Base-by-base conservation (phyloP, 2,329 filamentous ascomycete species). In the Didymella exigua region DNA sequence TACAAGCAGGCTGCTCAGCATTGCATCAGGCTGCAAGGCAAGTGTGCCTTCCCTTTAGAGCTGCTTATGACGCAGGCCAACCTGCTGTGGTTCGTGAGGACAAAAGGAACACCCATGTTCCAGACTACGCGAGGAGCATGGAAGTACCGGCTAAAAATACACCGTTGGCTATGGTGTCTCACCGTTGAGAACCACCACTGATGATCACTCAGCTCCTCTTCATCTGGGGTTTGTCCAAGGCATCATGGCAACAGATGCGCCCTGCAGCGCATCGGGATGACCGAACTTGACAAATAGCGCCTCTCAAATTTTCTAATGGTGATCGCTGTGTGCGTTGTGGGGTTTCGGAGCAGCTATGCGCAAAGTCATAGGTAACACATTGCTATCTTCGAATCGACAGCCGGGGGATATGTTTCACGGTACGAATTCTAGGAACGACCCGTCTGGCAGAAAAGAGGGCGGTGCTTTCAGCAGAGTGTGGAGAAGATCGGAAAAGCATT, bases 121-220 rank as follows among this genome's bases (percentile, higher is more conserved):
- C 50, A 62, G 62, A 59, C 60, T 59, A 65, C 59, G 63, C 50
- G 63, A 57, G 33, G 42, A 55, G 48, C 51, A 52, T 37, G 64
- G 45, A 36, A 47, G 18, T 11, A 36, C 29, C 29, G 33, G 56
- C 56, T 63, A 64, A 59, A 48, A 62, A 62, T 66, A 69, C 33
- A 49, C 13, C 23, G 6, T 23, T 38, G 27, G 49, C 41, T 41
- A 26, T 34, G 36, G 29, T 40, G 27, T 36, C 21, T 50, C 38
- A 43, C 47, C 26, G 47, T 33, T 40, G 41, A 34, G 30, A 23
- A 26, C 23, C 33, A 52, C 36, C 23, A 31, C 27, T 37, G 37
- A 49, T 23, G 36, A 45, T 43, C 38, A 41, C 18, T 52, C 56
- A 52, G 51, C 56, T 42, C 44, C 34, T 49, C 27, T 49, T 11